These are phyloP conservation scores for Ophiocordyceps robertsii DNA, from an alignment of 2,329 filamentous ascomycete genomes.

Conservation along the genomic window DNA sequence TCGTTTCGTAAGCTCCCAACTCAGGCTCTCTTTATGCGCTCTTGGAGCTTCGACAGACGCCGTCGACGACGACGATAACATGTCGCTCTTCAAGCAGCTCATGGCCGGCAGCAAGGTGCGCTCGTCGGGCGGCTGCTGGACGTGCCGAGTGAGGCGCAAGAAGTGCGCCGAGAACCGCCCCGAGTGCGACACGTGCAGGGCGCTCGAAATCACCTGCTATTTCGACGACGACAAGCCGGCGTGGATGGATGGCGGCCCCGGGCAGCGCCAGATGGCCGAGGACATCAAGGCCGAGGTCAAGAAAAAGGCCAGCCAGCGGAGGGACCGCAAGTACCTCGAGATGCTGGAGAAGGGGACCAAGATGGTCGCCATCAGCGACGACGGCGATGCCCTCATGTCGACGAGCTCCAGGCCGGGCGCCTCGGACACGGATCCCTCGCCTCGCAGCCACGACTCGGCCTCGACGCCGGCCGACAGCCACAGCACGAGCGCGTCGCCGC, in stretches of 20 bases:
- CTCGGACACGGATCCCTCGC: slow-evolving; percentile 15
- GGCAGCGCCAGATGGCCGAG: slow-evolving; percentile 36
- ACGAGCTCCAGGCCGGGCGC: slow-evolving; percentile 5
- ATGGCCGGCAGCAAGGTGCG: slow-evolving; percentile 15
- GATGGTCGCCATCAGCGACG: slow-evolving; percentile 10
- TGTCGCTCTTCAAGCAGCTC: slow-evolving; percentile 10
- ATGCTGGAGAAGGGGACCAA: slow-evolving; percentile 22
- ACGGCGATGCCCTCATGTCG: slow-evolving; percentile 1
- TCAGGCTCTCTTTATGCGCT: too few species aligned
- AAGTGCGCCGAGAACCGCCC: slow-evolving; percentile 44
- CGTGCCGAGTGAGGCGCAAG: slow-evolving; percentile 46
- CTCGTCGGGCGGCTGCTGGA: slow-evolving; percentile 42
- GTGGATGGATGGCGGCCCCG: slow-evolving; percentile 41
- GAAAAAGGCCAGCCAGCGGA: slow-evolving; percentile 33
- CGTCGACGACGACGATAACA: too few species aligned
- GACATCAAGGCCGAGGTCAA: slow-evolving; percentile 45
- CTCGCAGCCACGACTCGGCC: slow-evolving; percentile 8
- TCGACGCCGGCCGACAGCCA: slow-evolving; percentile 17
- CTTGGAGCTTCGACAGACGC: too few species aligned
- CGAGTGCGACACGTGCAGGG: slow-evolving; percentile 34
- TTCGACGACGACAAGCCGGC: slow-evolving; percentile 38
- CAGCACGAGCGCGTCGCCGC: slow-evolving; percentile 16
- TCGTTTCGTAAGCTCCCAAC: too few species aligned
- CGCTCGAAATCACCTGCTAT: slow-evolving; percentile 43
- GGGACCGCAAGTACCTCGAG: slow-evolving; percentile 34